These are phyloP conservation scores for Corynascus novoguineensis DNA, from an alignment of 495 filamentous ascomycete species.

Conservation along the genomic window DNA sequence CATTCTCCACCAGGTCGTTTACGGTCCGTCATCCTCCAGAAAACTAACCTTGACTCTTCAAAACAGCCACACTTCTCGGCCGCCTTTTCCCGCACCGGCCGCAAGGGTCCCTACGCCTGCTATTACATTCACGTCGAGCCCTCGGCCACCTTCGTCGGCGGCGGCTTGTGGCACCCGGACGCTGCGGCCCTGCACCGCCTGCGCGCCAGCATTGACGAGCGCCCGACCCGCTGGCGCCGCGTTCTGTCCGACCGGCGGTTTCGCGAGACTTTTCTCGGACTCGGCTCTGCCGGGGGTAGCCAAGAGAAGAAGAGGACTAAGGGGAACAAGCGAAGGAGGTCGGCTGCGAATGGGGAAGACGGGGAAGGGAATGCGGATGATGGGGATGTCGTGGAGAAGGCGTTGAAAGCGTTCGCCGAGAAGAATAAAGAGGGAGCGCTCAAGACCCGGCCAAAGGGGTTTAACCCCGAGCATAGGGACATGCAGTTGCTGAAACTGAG, in stretches of 20 bases:
- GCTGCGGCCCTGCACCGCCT: slow-evolving; percentile 54
- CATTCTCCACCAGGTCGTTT: slow-evolving; percentile 24
- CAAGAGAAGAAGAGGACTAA: slow-evolving; percentile 32
- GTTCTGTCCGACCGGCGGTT: slow-evolving; percentile 56
- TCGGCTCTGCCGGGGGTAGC: neutral
- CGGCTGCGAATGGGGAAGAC: neutral
- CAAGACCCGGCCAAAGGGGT: slow-evolving; percentile 84
- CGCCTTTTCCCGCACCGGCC: slow-evolving; percentile 79
- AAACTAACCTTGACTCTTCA: neutral
- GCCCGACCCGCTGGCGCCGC: slow-evolving; percentile 58
- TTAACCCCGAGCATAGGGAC: slow-evolving; percentile 63
- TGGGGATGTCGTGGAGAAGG: slow-evolving; percentile 20
- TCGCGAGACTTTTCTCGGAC: slow-evolving; percentile 54
- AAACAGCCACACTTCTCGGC: slow-evolving; percentile 66
- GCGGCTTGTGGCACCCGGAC: slow-evolving; percentile 75
- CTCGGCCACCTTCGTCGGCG: slow-evolving; percentile 50
- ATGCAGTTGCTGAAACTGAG: slow-evolving; percentile 70
- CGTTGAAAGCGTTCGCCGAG: slow-evolving; percentile 61
- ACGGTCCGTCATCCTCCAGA: neutral
- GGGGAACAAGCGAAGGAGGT: neutral
- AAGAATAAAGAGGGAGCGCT: slow-evolving; percentile 65
- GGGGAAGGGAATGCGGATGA: slow-evolving; percentile 18
- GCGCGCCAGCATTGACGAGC: slow-evolving; percentile 66
- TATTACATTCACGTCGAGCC: slow-evolving; percentile 60
- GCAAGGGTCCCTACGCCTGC: slow-evolving; percentile 78